Evolutionary conservation across 306 rosid species (phyloP).

Genomic region (Mimosa bimucronata): DNA sequence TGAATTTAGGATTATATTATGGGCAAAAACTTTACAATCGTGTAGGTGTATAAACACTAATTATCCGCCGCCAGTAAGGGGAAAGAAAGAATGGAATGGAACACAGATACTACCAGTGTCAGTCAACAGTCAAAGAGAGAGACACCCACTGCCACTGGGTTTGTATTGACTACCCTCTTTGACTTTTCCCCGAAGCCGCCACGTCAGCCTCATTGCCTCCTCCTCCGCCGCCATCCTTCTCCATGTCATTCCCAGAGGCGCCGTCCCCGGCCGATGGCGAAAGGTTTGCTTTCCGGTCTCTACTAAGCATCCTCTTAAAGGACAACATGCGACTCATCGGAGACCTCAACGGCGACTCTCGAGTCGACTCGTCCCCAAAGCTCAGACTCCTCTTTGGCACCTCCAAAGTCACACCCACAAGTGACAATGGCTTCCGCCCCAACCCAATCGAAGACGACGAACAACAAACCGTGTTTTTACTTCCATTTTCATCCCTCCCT

Average conservation of each 20-base stretch:
- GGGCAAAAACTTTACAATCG: background rate
- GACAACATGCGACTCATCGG: slow-evolving; percentile 85
- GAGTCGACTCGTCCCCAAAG: slow-evolving; percentile 39
- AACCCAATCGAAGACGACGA: slow-evolving; percentile 52
- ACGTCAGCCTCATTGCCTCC: slow-evolving; percentile 50
- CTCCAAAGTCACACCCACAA: slow-evolving; percentile 54
- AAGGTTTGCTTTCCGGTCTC: slow-evolving; percentile 49
- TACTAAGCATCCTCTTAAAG: slow-evolving; percentile 67
- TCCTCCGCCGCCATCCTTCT: slow-evolving; percentile 55
- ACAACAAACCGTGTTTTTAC: slow-evolving; percentile 2
- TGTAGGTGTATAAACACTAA: background rate
- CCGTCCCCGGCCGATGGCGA: slow-evolving; percentile 55
- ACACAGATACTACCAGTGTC: too few relatives aligned
- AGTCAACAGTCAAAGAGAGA: background rate
- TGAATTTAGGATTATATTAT: background rate
- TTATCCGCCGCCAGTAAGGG: background rate
- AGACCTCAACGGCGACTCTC: slow-evolving; percentile 58
- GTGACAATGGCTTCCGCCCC: slow-evolving; percentile 48
- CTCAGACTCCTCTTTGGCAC: slow-evolving; percentile 59
- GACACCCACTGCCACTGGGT: background rate
- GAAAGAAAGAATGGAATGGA: background rate
- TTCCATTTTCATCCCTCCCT: slow-evolving; percentile 8
- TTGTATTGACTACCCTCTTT: background rate
- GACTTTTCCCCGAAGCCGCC: background rate
- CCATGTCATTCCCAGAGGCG: slow-evolving; percentile 43